Percentiles rank a stretch among this genome's conserved stretches.
These are phyloP conservation scores for Colletotrichum graminicola DNA, from an alignment of 2,329 filamentous ascomycete genomes.

Conservation along the genomic window DNA sequence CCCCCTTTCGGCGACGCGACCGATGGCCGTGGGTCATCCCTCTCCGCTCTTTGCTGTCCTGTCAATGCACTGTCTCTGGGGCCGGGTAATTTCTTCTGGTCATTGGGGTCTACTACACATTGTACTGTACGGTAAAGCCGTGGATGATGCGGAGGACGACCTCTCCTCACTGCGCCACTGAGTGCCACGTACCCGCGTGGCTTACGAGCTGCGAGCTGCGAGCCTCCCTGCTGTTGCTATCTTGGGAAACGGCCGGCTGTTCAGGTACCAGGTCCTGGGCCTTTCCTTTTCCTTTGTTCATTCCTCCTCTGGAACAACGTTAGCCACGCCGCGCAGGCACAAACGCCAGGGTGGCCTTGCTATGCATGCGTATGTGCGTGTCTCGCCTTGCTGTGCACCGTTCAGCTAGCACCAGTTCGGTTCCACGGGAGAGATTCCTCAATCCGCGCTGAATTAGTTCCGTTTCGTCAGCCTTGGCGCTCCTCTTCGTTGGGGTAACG, in stretches of 20 bases:
- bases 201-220: not conserved
- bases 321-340: constrained; percentile 21
- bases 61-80: not conserved
- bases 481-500: not conserved
- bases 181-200: constrained; percentile 13
- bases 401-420: constrained; percentile 1
- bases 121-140: not conserved
- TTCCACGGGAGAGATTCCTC: not conserved
- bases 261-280: not conserved
- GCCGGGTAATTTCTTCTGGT: not conserved
- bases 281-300: not conserved
- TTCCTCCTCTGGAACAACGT: constrained; percentile 1
- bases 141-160: not conserved
- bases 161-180: not conserved
- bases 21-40: not conserved
- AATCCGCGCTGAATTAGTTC: not conserved
- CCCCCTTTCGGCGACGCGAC: not conserved
- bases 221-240: constrained; percentile 11
- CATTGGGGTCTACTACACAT: not conserved
- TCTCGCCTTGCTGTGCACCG: constrained; percentile 1
- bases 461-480: not conserved
- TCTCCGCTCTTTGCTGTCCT: not conserved
- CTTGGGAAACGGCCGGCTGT: not conserved
- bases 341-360: not conserved
- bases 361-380: not conserved